A percentile compares a stretch with the other conserved stretches of the same genome.
These are phyloP conservation scores for Dioszegia crocea DNA, from an alignment of 768 basidiomycete genomes.

Conservation along the genomic window DNA sequence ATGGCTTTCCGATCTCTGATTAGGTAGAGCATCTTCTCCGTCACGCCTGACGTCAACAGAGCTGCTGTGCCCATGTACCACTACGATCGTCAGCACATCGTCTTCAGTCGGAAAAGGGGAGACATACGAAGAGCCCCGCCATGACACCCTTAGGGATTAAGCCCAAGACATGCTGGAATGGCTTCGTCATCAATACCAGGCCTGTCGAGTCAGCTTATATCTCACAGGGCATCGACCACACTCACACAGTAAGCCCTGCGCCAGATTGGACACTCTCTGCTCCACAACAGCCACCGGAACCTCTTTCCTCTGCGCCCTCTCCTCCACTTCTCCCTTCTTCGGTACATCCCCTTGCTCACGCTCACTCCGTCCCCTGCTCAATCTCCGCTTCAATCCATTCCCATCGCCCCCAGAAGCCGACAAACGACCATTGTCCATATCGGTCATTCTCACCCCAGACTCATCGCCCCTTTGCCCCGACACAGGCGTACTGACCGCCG, in stretches of 20 bases:
- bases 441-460: not conserved
- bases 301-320: constrained; percentile 37
- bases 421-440: not conserved
- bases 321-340: constrained; percentile 2
- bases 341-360: constrained; percentile 6
- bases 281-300: constrained; percentile 68
- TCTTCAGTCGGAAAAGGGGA: constrained; percentile 38
- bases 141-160: constrained; percentile 72
- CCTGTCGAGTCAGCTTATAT: constrained; percentile 13
- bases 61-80: constrained; percentile 92
- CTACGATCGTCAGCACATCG: constrained; percentile 16
- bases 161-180: constrained; percentile 72
- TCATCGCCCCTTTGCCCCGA: not conserved
- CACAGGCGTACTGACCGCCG: not conserved
- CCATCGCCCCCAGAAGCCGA: not conserved
- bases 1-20: constrained; percentile 67
- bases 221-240: constrained; percentile 44
- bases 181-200: constrained; percentile 73
- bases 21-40: constrained; percentile 72
- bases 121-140: constrained; percentile 75
- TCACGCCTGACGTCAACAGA: constrained; percentile 74
- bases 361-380: not conserved
- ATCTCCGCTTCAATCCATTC: not conserved
- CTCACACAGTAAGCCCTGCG: constrained; percentile 65
- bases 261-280: constrained; percentile 86